phyloP scores from a whole-genome alignment of 108 stramenopile species.

The Cyclotella choctawhatcheeana region DNA sequence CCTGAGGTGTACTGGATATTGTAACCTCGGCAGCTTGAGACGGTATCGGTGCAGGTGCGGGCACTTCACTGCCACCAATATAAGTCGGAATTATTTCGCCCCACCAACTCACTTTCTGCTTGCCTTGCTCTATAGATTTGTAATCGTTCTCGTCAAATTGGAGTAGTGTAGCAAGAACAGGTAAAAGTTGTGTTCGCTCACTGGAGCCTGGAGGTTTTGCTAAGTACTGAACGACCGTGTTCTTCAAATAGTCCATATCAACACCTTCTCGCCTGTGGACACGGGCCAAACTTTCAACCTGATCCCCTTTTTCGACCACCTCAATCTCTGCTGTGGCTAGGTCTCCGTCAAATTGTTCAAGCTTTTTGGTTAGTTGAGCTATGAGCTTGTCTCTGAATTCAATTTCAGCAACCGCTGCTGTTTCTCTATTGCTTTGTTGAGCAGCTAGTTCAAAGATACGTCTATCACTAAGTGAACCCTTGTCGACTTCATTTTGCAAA shows the following conservation, averaged over 20 bases:
- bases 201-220: slow-evolving; percentile 87
- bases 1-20: slow-evolving; percentile 28
- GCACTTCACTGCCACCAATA: slow-evolving; percentile 47
- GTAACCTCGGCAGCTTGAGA: slow-evolving; percentile 49
- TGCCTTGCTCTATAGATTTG: slow-evolving; percentile 83
- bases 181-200: slow-evolving; percentile 78
- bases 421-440: slow-evolving; percentile 87
- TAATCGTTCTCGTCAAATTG: slow-evolving; percentile 89
- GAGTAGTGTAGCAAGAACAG: slow-evolving; percentile 85
- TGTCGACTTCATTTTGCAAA: slow-evolving; percentile 86
- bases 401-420: slow-evolving; percentile 73
- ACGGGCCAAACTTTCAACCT: slow-evolving; percentile 81
- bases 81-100: slow-evolving; percentile 68
- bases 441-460: slow-evolving; percentile 89
- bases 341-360: slow-evolving; percentile 75
- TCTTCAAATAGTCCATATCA: slow-evolving; percentile 91
- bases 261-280: slow-evolving; percentile 85
- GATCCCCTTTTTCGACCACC: slow-evolving; percentile 66
- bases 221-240: slow-evolving; percentile 89
- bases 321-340: slow-evolving; percentile 74
- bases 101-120: slow-evolving; percentile 82
- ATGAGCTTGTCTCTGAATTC: slow-evolving; percentile 79
- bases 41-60: slow-evolving; percentile 7
- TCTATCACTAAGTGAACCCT: slow-evolving; percentile 84
- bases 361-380: slow-evolving; percentile 64